These are phyloP conservation scores for Ramularia endophylla DNA, from an alignment of 2,329 filamentous ascomycete genomes.

Conservation along the genomic window DNA sequence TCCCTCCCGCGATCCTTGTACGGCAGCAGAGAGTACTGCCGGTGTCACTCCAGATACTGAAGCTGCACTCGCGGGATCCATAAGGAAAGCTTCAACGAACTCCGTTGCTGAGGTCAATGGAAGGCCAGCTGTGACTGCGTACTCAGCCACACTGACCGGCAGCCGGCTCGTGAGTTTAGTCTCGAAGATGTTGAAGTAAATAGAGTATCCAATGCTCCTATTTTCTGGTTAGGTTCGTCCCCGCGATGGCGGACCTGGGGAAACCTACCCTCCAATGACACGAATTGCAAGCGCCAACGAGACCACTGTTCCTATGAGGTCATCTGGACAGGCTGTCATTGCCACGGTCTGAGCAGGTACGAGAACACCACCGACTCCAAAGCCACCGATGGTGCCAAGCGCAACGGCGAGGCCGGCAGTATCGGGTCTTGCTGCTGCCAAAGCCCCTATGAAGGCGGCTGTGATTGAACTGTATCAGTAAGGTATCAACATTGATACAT, in stretches of 20 bases:
- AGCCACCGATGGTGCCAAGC: conserved; percentile 53
- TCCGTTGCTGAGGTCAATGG: conserved; percentile 3
- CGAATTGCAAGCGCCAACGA: conserved; percentile 62
- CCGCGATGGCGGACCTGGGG: too few species aligned
- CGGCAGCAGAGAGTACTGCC: conserved; percentile 8
- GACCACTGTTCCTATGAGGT: conserved; percentile 61
- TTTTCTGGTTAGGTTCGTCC: too few species aligned
- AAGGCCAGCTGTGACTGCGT: conserved; percentile 32
- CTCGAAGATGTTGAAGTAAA: conserved; percentile 47
- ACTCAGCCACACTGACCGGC: conserved; percentile 41
- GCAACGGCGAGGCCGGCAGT: conserved; percentile 28
- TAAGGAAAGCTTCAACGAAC: conserved; percentile 10
- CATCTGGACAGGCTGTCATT: conserved; percentile 55
- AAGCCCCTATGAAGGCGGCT: conserved; percentile 42
- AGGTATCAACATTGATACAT: not conserved
- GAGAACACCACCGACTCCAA: conserved; percentile 61
- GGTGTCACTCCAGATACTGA: conserved; percentile 10
- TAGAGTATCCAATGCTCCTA: conserved; percentile 11
- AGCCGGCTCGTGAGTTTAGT: conserved; percentile 43
- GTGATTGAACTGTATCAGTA: not conserved
- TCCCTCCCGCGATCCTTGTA: conserved; percentile 3
- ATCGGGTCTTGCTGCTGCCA: conserved; percentile 17
- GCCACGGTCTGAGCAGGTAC: conserved; percentile 59
- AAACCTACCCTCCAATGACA: conserved; percentile 55
- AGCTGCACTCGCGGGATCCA: conserved; percentile 4